These are phyloP conservation scores for Syncephalastrum racemosum DNA, from an alignment of 371 early-diverging fungal genomes.

Conservation along the genomic window DNA sequence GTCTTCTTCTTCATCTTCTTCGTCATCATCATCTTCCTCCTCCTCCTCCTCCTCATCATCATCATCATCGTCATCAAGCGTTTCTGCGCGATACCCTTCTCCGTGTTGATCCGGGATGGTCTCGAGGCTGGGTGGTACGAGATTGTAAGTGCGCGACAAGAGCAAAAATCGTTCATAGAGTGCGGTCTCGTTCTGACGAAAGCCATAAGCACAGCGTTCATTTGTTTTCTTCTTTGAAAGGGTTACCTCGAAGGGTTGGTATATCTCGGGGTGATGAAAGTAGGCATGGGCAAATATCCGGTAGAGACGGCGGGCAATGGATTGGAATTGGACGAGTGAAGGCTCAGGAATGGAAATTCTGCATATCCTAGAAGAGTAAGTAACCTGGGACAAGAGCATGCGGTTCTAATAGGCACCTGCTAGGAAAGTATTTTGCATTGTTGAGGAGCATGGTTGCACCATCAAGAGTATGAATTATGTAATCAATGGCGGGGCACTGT, in stretches of 20 bases:
- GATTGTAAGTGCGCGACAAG: constrained; percentile 62
- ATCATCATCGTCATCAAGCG: not conserved
- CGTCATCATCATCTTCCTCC: constrained; percentile 10
- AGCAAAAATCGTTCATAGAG: constrained; percentile 79
- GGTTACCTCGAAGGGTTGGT: constrained; percentile 80
- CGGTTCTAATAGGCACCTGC: constrained; percentile 41
- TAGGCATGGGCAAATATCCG: constrained; percentile 96
- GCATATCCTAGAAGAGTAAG: not conserved
- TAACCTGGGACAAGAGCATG: not conserved
- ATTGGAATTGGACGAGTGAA: constrained; percentile 81
- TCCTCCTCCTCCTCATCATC: constrained; percentile 9
- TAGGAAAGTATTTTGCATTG: constrained; percentile 76
- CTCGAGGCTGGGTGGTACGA: constrained; percentile 64
- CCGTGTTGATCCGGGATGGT: constrained; percentile 55
- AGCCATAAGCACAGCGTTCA: not conserved
- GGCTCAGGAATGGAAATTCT: constrained; percentile 72
- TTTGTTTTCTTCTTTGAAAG: not conserved
- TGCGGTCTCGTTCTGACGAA: constrained; percentile 63
- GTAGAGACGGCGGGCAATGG: constrained; percentile 87
- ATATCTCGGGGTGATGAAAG: constrained; percentile 87
- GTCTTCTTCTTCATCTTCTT: not conserved
- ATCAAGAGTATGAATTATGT: constrained; percentile 91
- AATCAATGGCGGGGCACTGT: constrained; percentile 91
- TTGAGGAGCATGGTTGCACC: constrained; percentile 81
- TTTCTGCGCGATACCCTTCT: not conserved